A percentile compares a stretch with the other conserved stretches of the same genome.
Evolutionary conservation across 2,329 filamentous ascomycete genomes (phyloP).

Genomic region (Colletotrichum sp.): DNA sequence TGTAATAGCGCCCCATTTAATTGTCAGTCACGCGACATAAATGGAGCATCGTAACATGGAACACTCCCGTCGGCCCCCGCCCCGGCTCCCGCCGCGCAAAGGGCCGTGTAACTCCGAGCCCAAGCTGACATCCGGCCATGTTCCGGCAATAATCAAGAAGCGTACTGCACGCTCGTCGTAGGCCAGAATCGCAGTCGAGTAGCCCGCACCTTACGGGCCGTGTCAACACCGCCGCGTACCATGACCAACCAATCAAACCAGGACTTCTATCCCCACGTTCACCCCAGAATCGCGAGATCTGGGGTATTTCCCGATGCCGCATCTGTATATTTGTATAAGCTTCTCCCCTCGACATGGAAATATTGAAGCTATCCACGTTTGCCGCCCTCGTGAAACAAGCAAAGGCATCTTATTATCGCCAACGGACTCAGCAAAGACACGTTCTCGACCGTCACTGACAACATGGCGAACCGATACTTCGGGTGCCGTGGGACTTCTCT

Average conservation of each 20-base stretch:
- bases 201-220: not conserved
- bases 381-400: fast-evolving
- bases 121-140: not conserved
- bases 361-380: not conserved
- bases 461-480: not conserved
- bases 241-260: not conserved
- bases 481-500: not conserved
- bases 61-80: not conserved
- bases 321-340: not conserved
- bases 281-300: not conserved
- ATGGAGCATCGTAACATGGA: not conserved
- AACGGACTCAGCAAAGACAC: not conserved
- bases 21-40: not conserved
- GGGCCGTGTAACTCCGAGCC: not conserved
- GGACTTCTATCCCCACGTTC: not conserved
- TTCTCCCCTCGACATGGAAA: not conserved
- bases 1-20: not conserved
- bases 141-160: not conserved
- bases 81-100: not conserved
- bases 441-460: not conserved
- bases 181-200: not conserved
- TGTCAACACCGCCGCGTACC: not conserved
- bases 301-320: not conserved
- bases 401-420: fast-evolving
- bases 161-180: not conserved